A percentile compares a stretch with the other conserved stretches of the same genome.
These are phyloP conservation scores for Danielia reshetovae DNA, from an alignment of 805 yeast genomes.

Conservation along the genomic window DNA sequence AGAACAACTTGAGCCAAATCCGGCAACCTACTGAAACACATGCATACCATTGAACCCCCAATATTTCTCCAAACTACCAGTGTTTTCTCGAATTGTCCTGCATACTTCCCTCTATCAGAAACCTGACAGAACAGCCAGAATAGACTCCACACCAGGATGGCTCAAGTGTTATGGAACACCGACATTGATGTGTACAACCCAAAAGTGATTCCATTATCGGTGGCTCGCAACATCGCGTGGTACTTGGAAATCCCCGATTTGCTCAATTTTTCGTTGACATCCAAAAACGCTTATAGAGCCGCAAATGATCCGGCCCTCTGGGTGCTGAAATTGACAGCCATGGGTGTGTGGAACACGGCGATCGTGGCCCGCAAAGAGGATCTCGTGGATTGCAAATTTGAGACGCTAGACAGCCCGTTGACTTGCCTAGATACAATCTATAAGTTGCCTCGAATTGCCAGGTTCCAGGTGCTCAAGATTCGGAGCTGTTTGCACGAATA, in stretches of 20 bases:
- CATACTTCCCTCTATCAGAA: too few relatives aligned
- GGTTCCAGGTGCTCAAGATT: slow-evolving; percentile 36
- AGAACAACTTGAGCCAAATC: too few relatives aligned
- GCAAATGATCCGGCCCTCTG: slow-evolving; percentile 39
- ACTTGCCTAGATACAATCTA: slow-evolving; percentile 29
- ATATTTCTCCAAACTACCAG: too few relatives aligned
- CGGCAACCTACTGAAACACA: too few relatives aligned
- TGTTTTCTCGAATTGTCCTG: too few relatives aligned
- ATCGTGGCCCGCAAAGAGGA: slow-evolving; percentile 5
- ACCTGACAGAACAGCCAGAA: too few relatives aligned
- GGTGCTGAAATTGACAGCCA: slow-evolving; percentile 30
- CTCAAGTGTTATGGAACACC: slow-evolving; percentile 44
- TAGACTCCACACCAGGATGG: slow-evolving; percentile 25
- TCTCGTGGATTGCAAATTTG: slow-evolving; percentile 5
- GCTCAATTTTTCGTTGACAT: slow-evolving; percentile 33
- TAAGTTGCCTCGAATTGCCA: slow-evolving; percentile 28
- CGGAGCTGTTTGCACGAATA: slow-evolving; percentile 37
- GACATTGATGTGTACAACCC: slow-evolving; percentile 42
- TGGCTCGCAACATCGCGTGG: slow-evolving; percentile 32
- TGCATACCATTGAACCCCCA: too few relatives aligned
- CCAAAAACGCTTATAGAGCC: slow-evolving; percentile 34
- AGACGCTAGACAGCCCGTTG: slow-evolving; percentile 24
- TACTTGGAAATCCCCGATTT: slow-evolving; percentile 37
- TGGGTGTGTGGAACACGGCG: slow-evolving; percentile 37
- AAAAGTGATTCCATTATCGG: slow-evolving; percentile 33